Conservation (phyloP, 78 protist genomes). For the slime mould (Dictyostelium discoideum) region DNA sequence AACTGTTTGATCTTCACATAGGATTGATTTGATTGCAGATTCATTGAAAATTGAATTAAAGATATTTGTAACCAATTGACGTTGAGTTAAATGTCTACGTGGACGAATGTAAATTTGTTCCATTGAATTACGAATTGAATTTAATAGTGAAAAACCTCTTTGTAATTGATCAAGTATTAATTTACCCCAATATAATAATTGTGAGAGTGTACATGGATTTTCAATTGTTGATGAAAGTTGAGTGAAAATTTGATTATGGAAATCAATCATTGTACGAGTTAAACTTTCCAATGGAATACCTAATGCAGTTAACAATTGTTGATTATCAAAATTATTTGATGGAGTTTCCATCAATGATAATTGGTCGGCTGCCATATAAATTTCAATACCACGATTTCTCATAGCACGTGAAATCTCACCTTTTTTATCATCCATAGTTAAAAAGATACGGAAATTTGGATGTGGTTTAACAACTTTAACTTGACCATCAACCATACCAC, state of each 20-base stretch:
- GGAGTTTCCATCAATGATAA: not conserved
- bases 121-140: constrained; percentile 31
- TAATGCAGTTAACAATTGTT: constrained; percentile 11
- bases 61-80: not conserved
- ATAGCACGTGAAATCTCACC: constrained; percentile 99
- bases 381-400: constrained; percentile 98
- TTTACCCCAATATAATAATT: constrained; percentile 69
- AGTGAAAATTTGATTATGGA: constrained; percentile 30
- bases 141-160: constrained; percentile 37
- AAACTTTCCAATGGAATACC: constrained; percentile 58
- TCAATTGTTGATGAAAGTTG: constrained; percentile 59
- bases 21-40: not conserved
- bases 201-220: constrained; percentile 50
- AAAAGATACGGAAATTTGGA: constrained; percentile 94
- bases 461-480: constrained; percentile 89
- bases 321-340: constrained; percentile 23
- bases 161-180: constrained; percentile 56
- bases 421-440: constrained; percentile 91
- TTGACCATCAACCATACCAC: constrained; percentile 94
- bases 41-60: not conserved
- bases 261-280: constrained; percentile 43
- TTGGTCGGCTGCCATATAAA: constrained; percentile 70
- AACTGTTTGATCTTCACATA: not conserved
- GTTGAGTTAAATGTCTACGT: constrained; percentile 37
- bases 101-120: constrained; percentile 76